phyloP scores from a whole-genome alignment of 257 asterid genomes.

The Sherardia arvensis region DNA sequence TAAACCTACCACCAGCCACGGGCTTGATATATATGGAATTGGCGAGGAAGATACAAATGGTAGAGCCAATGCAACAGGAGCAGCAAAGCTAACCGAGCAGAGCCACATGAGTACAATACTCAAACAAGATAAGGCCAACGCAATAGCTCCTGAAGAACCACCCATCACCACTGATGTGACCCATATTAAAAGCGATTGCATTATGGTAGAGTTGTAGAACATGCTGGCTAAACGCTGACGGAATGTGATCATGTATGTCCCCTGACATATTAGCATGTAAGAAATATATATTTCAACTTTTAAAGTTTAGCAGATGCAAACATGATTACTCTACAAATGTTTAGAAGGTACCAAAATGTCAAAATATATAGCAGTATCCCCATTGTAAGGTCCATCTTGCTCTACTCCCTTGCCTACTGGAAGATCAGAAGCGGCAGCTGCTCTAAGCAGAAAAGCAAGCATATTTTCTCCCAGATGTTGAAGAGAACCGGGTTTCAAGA shows the following conservation, averaged over 20 bases:
- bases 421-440: slow-evolving; percentile 65
- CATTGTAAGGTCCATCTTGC: slow-evolving; percentile 29
- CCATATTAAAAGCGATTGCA: slow-evolving; percentile 81
- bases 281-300: not conserved
- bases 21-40: slow-evolving; percentile 68
- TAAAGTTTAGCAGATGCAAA: slow-evolving; percentile 6
- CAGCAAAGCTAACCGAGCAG: slow-evolving; percentile 48
- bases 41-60: slow-evolving; percentile 66
- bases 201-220: slow-evolving; percentile 73
- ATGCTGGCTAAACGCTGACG: slow-evolving; percentile 63
- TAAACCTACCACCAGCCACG: slow-evolving; percentile 68
- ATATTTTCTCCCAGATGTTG: slow-evolving; percentile 98
- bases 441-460: slow-evolving; percentile 85
- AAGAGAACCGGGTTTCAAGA: slow-evolving; percentile 88
- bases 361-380: slow-evolving; percentile 67
- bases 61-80: slow-evolving; percentile 48
- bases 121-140: slow-evolving; percentile 53
- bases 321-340: not conserved
- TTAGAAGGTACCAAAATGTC: slow-evolving; percentile 64
- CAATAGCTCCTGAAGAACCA: slow-evolving; percentile 56
- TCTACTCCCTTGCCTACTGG: slow-evolving; percentile 39
- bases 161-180: slow-evolving; percentile 60
- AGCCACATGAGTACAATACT: slow-evolving; percentile 77
- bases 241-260: slow-evolving; percentile 67
- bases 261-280: slow-evolving; percentile 38